Conservation (phyloP, 495 filamentous ascomycete genomes). For the Neurospora discreta region DNA sequence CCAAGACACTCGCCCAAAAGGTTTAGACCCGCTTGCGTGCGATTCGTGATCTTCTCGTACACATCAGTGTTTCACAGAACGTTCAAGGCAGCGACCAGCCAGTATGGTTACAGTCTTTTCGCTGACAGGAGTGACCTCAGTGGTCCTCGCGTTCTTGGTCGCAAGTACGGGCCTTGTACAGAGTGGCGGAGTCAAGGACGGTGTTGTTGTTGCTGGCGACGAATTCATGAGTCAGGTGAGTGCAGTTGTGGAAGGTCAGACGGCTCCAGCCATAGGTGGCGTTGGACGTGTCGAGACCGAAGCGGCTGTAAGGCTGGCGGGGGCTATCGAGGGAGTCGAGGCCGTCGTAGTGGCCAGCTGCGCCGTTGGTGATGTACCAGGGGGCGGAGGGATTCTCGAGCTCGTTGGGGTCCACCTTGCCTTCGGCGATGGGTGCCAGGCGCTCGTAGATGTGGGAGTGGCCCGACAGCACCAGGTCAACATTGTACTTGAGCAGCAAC, state of each 20-base stretch:
- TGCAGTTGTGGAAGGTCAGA: conserved; percentile 25
- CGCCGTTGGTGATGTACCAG: conserved; percentile 40
- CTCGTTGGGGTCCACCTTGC: conserved; percentile 21
- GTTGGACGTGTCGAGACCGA: conserved; percentile 5
- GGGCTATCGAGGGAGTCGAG: not conserved
- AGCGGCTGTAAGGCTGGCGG: conserved; percentile 1
- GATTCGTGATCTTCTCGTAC: not conserved
- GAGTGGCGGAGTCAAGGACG: conserved; percentile 22
- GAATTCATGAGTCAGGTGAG: conserved; percentile 24
- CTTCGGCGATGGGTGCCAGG: conserved; percentile 19
- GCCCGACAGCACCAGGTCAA: conserved; percentile 41
- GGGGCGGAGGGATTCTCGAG: conserved; percentile 37
- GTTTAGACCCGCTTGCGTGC: not conserved
- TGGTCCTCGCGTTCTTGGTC: not conserved
- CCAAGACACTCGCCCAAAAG: not conserved
- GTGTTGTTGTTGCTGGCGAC: conserved; percentile 19
- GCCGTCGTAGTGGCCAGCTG: conserved; percentile 33
- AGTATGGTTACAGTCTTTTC: not conserved
- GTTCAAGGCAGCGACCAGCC: not conserved
- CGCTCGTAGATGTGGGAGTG: conserved; percentile 43
- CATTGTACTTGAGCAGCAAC: conserved; percentile 36
- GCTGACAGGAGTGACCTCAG: not conserved
- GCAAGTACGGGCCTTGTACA: conserved; percentile 15
- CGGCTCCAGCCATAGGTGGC: conserved; percentile 19
- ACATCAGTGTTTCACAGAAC: not conserved